Evolutionary conservation across 371 early-diverging fungal genomes (phyloP), one percentile per base, ranked within the genome.

Genomic region (Cladochytrium tenue): DNA sequence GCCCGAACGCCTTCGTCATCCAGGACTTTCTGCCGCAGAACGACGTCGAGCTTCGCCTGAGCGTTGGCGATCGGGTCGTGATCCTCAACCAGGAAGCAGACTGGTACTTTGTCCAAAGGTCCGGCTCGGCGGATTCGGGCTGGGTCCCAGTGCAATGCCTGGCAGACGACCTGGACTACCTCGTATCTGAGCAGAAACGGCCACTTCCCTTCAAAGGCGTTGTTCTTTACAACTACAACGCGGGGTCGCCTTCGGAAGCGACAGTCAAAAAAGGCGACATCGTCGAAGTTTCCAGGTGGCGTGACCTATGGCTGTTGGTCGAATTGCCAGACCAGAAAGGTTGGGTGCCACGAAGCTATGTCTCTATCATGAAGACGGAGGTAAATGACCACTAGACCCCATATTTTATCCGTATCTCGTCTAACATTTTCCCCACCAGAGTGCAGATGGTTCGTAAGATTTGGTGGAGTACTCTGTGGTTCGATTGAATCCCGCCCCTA

Each of bases 211-310:
- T 25, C 20, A 55, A 26, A 28, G 55, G 26, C 7, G 26, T 25
- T 55, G 55, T 55, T 55, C 7, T 25, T 20, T 55, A 55, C 26
- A 26, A 55, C 55, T 55, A 13, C 30, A 25, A 13, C 13, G 10
- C 55, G 10, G 55, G 26, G 26, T 55, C 55, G 20, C 26, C 55
- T 7, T 13, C 20, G 13, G 26, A 13, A 28, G 26, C 26, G 10
- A 55, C 20, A 7, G 26, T 55, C 7, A 7, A 26, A 28, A 55
- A 55, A 55, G 55, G 55, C 7, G 55, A 55, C 55, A 26, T 55
- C 13, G 55, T 55, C 26, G 55, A 25, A 7, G 26, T 55, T 55
- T 26, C 13, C 10, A 55, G 26, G 55, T 20, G 20, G 55, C 7
- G 13, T 13, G 55, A 55, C 26, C 55, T 25, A 15, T 55, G 55